Conservation (phyloP, 2,329 filamentous ascomycete genomes). For the Microdochium paspali region DNA sequence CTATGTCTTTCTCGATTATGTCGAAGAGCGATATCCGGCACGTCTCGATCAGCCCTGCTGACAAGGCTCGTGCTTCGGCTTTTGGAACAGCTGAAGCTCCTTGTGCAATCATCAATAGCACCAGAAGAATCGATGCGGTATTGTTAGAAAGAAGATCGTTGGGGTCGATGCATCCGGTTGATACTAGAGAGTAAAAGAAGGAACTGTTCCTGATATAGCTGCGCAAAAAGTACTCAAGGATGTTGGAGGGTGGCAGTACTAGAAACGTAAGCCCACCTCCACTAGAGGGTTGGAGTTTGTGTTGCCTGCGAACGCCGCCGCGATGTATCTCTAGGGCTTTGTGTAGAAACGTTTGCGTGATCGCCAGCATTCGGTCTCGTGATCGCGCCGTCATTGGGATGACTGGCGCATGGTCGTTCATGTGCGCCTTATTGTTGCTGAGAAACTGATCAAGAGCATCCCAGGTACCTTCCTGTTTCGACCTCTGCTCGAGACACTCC, state of each 20-base stretch:
- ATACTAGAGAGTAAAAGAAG: slow-evolving; percentile 55
- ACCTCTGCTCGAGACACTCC: slow-evolving; percentile 39
- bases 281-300: slow-evolving; percentile 30
- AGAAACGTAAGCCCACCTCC: slow-evolving; percentile 52
- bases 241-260: slow-evolving; percentile 54
- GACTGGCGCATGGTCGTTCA: slow-evolving; percentile 27
- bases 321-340: slow-evolving; percentile 62
- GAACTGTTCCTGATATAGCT: slow-evolving; percentile 58
- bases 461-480: slow-evolving; percentile 30
- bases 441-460: slow-evolving; percentile 10
- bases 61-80: slow-evolving; percentile 54
- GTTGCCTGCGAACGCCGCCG: slow-evolving; percentile 30
- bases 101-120: slow-evolving; percentile 65
- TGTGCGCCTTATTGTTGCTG: neutral
- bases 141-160: slow-evolving; percentile 61
- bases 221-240: slow-evolving; percentile 57
- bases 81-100: slow-evolving; percentile 58
- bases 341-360: slow-evolving; percentile 61
- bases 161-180: slow-evolving; percentile 50
- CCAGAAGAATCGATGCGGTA: slow-evolving; percentile 54
- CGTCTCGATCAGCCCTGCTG: slow-evolving; percentile 58
- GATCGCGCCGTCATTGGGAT: slow-evolving; percentile 38
- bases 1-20: slow-evolving; percentile 61
- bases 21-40: slow-evolving; percentile 66
- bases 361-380: slow-evolving; percentile 61